phyloP scores from a whole-genome alignment of 768 basidiomycete species.

The Porphyrellus cyaneotinctus region DNA sequence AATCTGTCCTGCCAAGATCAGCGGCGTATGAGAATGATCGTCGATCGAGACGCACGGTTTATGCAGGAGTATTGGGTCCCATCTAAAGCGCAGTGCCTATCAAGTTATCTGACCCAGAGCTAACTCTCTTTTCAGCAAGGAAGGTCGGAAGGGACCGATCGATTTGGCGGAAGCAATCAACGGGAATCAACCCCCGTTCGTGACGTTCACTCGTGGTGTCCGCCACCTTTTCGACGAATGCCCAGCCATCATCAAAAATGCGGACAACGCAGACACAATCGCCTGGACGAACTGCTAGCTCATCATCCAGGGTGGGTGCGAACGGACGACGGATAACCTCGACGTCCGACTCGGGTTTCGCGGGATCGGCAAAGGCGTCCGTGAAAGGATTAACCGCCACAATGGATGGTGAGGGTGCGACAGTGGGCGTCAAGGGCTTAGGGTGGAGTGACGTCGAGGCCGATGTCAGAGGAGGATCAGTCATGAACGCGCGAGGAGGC shows the following conservation, averaged over 20 bases:
- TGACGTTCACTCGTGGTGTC: not conserved
- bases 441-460: constrained; percentile 9
- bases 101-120: constrained; percentile 20
- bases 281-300: constrained; percentile 47
- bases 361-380: constrained; percentile 36
- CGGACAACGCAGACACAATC: constrained; percentile 52
- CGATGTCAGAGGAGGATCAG: constrained; percentile 15
- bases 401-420: not conserved
- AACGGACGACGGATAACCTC: constrained; percentile 57
- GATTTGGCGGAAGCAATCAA: constrained; percentile 59
- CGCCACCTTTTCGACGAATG: constrained; percentile 47
- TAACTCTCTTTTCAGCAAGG: constrained; percentile 46
- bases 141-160: constrained; percentile 47
- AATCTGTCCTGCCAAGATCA: constrained; percentile 1
- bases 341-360: constrained; percentile 32
- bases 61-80: not conserved
- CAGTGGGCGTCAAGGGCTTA: not conserved
- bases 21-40: not conserved
- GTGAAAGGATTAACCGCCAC: constrained; percentile 13
- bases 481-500: constrained; percentile 15
- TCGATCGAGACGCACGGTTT: constrained; percentile 3
- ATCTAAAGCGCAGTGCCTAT: not conserved
- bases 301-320: constrained; percentile 52
- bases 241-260: constrained; percentile 72
- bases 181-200: constrained; percentile 55